phyloP scores from a whole-genome alignment of 2,329 filamentous ascomycete species.

The Magnaporthales sp. region DNA sequence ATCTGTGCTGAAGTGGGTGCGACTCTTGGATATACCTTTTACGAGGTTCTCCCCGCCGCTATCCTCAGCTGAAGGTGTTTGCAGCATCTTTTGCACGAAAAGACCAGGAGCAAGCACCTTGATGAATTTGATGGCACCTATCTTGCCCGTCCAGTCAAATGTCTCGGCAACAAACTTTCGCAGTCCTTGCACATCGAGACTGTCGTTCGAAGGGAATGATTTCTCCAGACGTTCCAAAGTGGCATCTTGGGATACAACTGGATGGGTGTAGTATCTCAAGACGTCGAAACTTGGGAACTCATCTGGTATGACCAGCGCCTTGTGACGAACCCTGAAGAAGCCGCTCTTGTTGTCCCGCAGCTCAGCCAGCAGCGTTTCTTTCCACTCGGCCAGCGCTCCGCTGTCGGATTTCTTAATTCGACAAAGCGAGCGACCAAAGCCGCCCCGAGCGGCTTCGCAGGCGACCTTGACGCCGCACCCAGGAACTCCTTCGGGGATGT shows the following conservation, averaged over 20 bases:
- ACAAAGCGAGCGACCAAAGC: constrained; percentile 73
- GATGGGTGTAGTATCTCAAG: constrained; percentile 79
- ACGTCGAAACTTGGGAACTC: constrained; percentile 74
- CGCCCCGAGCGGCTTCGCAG: constrained; percentile 80
- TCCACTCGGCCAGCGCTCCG: constrained; percentile 59
- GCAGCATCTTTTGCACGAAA: constrained; percentile 50
- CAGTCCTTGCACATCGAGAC: constrained; percentile 56
- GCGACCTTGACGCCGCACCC: constrained; percentile 83
- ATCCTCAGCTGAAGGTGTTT: neutral
- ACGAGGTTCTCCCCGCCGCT: constrained; percentile 40
- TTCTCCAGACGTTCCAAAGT: constrained; percentile 45
- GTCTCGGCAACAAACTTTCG: constrained; percentile 68
- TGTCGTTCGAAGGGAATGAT: constrained; percentile 27
- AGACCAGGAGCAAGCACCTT: constrained; percentile 70
- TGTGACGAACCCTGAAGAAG: constrained; percentile 70
- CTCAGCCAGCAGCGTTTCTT: constrained; percentile 62
- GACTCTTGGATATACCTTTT: constrained; percentile 55
- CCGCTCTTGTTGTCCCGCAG: constrained; percentile 76
- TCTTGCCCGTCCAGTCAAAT: constrained; percentile 77
- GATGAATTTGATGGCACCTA: constrained; percentile 78
- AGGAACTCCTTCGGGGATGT: constrained; percentile 78
- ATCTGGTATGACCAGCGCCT: constrained; percentile 65
- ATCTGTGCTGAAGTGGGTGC: constrained; percentile 68
- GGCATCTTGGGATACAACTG: constrained; percentile 61
- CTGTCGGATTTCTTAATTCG: constrained; percentile 50